Evolutionary conservation across 371 early-diverging fungal genomes (phyloP).

Genomic region (Mortierella sp.): DNA sequence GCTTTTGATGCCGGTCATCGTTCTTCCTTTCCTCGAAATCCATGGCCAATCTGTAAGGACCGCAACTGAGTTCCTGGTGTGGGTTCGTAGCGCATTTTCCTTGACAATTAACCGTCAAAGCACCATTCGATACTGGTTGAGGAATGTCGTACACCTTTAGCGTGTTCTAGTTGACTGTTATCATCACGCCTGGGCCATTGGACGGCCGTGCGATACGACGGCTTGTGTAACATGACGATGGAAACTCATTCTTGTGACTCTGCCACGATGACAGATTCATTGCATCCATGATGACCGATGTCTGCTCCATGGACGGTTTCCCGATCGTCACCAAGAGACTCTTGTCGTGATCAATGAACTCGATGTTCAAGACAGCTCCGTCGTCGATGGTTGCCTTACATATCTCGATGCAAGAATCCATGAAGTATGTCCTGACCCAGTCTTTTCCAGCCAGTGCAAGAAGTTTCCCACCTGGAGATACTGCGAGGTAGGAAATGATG

Average conservation of each 20-base stretch:
- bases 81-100: constrained; percentile 3
- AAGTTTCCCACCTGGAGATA: constrained; percentile 10
- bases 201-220: constrained; percentile 8
- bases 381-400: constrained; percentile 3
- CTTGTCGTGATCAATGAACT: constrained; percentile 24
- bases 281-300: constrained; percentile 19
- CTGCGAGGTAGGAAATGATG: constrained; percentile 16
- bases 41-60: constrained; percentile 7
- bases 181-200: background rate
- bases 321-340: constrained; percentile 16
- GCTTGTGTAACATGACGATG: constrained; percentile 16
- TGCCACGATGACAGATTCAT: constrained; percentile 17
- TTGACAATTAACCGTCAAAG: constrained; percentile 2
- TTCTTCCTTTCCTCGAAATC: constrained; percentile 20
- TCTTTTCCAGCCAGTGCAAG: constrained; percentile 11
- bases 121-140: constrained; percentile 1
- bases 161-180: constrained; percentile 16
- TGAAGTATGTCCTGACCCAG: constrained; percentile 21
- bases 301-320: constrained; percentile 13
- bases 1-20: constrained; percentile 9
- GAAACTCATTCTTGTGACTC: constrained; percentile 11
- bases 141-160: constrained; percentile 20
- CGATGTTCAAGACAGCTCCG: constrained; percentile 13
- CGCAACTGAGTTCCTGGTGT: background rate
- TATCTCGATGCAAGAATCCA: constrained; percentile 25